Evolutionary conservation across 2,329 filamentous ascomycete genomes (phyloP).

Genomic region (Aureobasidium sp.): DNA sequence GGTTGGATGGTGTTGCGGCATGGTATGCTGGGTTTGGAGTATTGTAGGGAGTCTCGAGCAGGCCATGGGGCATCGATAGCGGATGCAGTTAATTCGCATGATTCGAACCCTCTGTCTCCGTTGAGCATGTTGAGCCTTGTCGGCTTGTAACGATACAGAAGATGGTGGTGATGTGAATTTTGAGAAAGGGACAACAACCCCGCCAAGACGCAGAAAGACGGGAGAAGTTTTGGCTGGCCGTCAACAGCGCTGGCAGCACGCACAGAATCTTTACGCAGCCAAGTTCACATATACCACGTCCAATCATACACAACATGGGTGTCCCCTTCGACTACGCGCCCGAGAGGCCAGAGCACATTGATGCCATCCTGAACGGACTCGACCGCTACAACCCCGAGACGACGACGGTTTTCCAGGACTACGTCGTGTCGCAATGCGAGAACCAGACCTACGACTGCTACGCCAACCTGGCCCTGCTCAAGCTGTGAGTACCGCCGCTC

Average conservation of each 20-base stretch:
- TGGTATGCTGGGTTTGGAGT: background rate
- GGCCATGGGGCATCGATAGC: background rate
- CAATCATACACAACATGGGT: constrained; percentile 29
- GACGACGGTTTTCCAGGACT: constrained; percentile 84
- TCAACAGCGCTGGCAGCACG: background rate
- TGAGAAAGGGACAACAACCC: background rate
- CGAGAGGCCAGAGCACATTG: constrained; percentile 86
- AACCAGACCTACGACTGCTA: constrained; percentile 91
- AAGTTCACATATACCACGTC: background rate
- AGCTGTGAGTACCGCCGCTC: constrained; percentile 70
- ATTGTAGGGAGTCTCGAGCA: background rate
- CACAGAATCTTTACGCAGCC: background rate
- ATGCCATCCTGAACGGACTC: constrained; percentile 88
- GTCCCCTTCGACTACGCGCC: constrained; percentile 74
- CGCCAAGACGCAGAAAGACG: background rate
- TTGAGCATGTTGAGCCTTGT: background rate
- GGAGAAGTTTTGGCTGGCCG: background rate
- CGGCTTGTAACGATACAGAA: background rate
- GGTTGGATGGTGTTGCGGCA: background rate
- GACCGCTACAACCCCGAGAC: constrained; percentile 99
- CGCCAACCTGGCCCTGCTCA: constrained; percentile 89
- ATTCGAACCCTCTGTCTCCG: background rate
- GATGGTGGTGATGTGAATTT: background rate
- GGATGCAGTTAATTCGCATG: background rate
- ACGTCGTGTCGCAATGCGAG: constrained; percentile 91